Evolutionary conservation across 2,329 filamentous ascomycete species (phyloP).

Genomic region (Aspergillus ochraceus): DNA sequence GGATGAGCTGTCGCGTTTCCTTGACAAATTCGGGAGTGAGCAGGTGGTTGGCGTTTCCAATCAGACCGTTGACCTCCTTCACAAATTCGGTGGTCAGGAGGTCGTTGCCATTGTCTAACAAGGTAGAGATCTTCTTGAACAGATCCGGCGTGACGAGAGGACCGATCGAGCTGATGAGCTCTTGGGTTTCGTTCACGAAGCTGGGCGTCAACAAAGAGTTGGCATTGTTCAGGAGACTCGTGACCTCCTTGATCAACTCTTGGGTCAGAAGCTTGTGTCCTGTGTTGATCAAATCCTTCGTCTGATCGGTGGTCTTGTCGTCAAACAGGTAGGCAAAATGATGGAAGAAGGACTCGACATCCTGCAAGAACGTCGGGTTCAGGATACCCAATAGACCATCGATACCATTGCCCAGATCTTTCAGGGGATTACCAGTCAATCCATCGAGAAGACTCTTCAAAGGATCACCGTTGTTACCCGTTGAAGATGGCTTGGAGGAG

Average conservation of each 20-base stretch:
- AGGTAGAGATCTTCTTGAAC: constrained; percentile 14
- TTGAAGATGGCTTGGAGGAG: constrained; percentile 5
- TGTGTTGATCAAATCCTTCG: constrained; percentile 28
- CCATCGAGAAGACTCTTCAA: constrained; percentile 11
- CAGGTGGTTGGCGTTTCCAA: constrained; percentile 29
- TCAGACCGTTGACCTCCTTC: constrained; percentile 31
- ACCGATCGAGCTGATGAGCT: constrained; percentile 20
- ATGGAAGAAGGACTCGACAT: constrained; percentile 36
- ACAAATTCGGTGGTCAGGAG: constrained; percentile 24
- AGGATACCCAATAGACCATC: constrained; percentile 27
- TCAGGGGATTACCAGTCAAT: constrained; percentile 15
- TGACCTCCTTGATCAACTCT: constrained; percentile 26
- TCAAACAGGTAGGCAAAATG: constrained; percentile 34
- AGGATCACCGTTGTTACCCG: background rate
- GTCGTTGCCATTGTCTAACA: constrained; percentile 21
- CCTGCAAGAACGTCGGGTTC: constrained; percentile 28
- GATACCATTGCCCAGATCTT: constrained; percentile 35
- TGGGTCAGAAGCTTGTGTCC: constrained; percentile 25
- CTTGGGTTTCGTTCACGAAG: constrained; percentile 26
- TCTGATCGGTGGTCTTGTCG: constrained; percentile 31
- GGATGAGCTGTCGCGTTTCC: constrained; percentile 26
- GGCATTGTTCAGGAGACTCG: constrained; percentile 19
- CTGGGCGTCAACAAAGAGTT: constrained; percentile 18
- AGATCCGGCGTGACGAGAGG: constrained; percentile 17
- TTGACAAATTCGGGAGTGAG: constrained; percentile 28